Conservation (phyloP, 257 asterid species). For the Sherardia arvensis region DNA sequence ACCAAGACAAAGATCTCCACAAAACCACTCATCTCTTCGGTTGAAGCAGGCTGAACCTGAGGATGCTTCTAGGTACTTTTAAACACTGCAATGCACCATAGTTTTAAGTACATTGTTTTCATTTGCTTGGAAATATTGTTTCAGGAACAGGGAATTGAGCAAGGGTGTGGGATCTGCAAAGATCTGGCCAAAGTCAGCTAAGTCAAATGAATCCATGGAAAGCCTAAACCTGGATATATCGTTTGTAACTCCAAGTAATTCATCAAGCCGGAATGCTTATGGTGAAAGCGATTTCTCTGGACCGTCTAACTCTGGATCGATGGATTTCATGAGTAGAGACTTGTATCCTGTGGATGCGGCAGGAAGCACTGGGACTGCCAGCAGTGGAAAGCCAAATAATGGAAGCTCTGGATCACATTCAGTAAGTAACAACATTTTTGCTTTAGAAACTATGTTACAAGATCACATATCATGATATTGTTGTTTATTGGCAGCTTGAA, state of each 20-base stretch:
- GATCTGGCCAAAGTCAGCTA: conserved; percentile 10
- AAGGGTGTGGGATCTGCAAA: conserved; percentile 16
- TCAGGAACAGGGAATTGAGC: conserved; percentile 24
- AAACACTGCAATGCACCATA: not conserved
- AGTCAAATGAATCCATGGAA: conserved; percentile 13
- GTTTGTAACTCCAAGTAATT: conserved; percentile 12
- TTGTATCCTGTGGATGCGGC: conserved; percentile 12
- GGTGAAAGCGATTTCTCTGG: conserved; percentile 17
- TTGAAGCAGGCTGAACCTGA: conserved; percentile 21
- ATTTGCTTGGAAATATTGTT: not conserved
- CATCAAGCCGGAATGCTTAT: conserved; percentile 1
- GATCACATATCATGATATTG: not conserved
- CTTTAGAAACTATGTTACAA: not conserved
- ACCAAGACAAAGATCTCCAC: conserved; percentile 22
- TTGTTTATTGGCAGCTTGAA: conserved; percentile 18
- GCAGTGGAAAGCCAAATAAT: not conserved
- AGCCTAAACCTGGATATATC: conserved; percentile 11
- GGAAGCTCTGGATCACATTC: conserved; percentile 17
- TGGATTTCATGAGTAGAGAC: conserved; percentile 25
- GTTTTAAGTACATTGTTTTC: not conserved
- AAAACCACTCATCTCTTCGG: conserved; percentile 15
- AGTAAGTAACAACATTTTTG: conserved; percentile 21
- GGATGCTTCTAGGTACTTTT: conserved; percentile 27
- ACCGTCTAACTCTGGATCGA: conserved; percentile 8
- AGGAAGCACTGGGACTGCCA: conserved; percentile 6